phyloP scores from a whole-genome alignment of 805 yeast genomes.

The Scheffersomyces ergatensis region DNA sequence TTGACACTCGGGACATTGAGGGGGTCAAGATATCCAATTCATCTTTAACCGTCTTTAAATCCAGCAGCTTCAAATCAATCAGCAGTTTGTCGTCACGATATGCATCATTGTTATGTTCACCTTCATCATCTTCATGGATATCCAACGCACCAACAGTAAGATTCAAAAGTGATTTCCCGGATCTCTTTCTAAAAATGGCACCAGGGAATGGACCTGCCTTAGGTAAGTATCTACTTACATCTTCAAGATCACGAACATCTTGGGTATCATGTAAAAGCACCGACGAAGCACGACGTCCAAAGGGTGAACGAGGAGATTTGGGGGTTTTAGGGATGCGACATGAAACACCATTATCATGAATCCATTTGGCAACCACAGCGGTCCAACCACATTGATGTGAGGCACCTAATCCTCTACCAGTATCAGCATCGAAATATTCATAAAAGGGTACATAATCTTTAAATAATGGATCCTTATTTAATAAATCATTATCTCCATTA shows the following conservation, averaged over 20 bases:
- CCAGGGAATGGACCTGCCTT: constrained; percentile 51
- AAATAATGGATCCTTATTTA: constrained; percentile 65
- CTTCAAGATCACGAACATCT: constrained; percentile 15
- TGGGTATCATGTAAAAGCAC: constrained; percentile 19
- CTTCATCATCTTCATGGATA: constrained; percentile 58
- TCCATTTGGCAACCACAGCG: constrained; percentile 85
- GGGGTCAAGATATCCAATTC: constrained; percentile 16
- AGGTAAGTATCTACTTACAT: constrained; percentile 42
- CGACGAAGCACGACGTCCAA: constrained; percentile 19
- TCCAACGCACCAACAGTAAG: constrained; percentile 68
- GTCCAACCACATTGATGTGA: constrained; percentile 98
- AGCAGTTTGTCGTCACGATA: constrained; percentile 10
- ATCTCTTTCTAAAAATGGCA: constrained; percentile 59
- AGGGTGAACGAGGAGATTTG: constrained; percentile 12
- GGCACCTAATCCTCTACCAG: constrained; percentile 91
- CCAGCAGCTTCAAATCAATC: constrained; percentile 10
- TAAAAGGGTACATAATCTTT: constrained; percentile 74
- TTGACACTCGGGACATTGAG: constrained; percentile 21
- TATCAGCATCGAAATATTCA: constrained; percentile 92
- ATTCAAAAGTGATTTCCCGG: constrained; percentile 71
- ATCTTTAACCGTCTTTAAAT: constrained; percentile 9
- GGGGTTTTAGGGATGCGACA: constrained; percentile 52
- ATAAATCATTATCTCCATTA: constrained; percentile 59
- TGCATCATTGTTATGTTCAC: constrained; percentile 1
- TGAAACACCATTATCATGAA: constrained; percentile 81